These are phyloP conservation scores for Aaosphaeria arxii DNA, from an alignment of 2,329 filamentous ascomycete species.

Conservation along the genomic window DNA sequence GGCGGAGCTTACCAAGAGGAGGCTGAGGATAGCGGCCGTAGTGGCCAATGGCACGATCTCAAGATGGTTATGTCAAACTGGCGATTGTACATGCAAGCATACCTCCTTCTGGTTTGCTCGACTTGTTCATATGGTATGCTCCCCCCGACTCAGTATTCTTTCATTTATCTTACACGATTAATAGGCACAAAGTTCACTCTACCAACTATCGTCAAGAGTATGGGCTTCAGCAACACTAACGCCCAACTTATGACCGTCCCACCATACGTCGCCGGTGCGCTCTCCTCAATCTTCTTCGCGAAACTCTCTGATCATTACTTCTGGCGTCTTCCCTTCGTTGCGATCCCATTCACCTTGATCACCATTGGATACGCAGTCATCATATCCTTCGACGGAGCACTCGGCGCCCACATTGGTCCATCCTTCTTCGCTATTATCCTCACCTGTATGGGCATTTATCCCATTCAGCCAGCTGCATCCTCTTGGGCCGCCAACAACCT, in stretches of 20 bases:
- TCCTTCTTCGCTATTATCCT: slow-evolving; percentile 1
- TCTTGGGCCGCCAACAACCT: slow-evolving; percentile 2
- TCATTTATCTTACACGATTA: not conserved
- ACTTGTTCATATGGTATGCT: slow-evolving; percentile 24
- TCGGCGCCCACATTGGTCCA: not conserved
- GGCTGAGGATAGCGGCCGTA: slow-evolving; percentile 8
- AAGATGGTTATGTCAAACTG: slow-evolving; percentile 25
- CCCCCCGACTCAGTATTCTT: not conserved
- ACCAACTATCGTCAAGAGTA: slow-evolving; percentile 22
- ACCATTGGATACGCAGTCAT: not conserved
- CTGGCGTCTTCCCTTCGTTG: slow-evolving; percentile 1
- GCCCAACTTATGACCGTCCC: slow-evolving; percentile 29
- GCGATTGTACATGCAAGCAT: slow-evolving; percentile 28
- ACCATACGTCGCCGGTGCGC: slow-evolving; percentile 4
- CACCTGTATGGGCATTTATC: slow-evolving; percentile 3
- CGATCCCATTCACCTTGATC: not conserved
- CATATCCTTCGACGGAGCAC: not conserved
- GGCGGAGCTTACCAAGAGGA: slow-evolving; percentile 12
- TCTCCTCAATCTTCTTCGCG: not conserved
- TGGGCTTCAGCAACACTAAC: slow-evolving; percentile 27
- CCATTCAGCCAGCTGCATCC: not conserved
- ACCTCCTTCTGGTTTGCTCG: slow-evolving; percentile 21
- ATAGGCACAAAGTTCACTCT: slow-evolving; percentile 26
- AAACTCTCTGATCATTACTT: not conserved
- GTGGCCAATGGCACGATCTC: slow-evolving; percentile 14